Evolutionary conservation across 352 stramenopile genomes (phyloP), one percentile per base, ranked within the genome.

Genomic region (Phytophthora vignae): DNA sequence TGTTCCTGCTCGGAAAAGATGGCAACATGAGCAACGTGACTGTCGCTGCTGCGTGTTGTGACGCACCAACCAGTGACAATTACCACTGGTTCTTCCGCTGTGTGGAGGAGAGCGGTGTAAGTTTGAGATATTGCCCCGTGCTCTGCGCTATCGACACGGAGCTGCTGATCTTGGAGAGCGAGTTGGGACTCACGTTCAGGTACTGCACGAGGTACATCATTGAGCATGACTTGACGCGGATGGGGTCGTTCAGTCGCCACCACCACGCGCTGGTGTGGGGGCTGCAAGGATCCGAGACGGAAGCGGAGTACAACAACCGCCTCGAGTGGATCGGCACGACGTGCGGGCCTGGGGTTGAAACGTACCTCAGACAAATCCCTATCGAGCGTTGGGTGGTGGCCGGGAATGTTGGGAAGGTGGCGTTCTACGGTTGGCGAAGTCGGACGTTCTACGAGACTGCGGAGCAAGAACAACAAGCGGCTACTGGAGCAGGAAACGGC

Each of bases 161-260:
- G 44, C 58, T 90, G 54, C 57, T 83, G 54, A 57, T 44, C 0
- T 54, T 88, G 38, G 81, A 86, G 38, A 59, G 21, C 17, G 71
- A 85, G 22, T 56, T 89, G 29, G 75, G 77, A 3, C 73, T 89
- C 19, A 87, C 74, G 6, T 71, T 88, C 31, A 74, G 79, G 6
- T 82, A 85, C 64, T 90, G 83, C 55, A 90, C 83, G 22, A 65
- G 68, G n/a, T 74, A 79, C 61, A 77, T 90, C 38, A 87, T 90
- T 36, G 81, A 90, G 52, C 73, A 70, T 9, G 81, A 87, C 38
- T 60, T 90, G 12, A 36, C 69, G 12, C 72, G 76, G 50, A 74
- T 84, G 14, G 58, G 59, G 5, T 65, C 71, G 9, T 88, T 90
- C 40, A 87, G 78, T 49, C 60, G 61, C 46, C 74, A 87, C 50